These are phyloP conservation scores for Amauroascus niger DNA, from an alignment of 2,329 filamentous ascomycete species.

Conservation along the genomic window DNA sequence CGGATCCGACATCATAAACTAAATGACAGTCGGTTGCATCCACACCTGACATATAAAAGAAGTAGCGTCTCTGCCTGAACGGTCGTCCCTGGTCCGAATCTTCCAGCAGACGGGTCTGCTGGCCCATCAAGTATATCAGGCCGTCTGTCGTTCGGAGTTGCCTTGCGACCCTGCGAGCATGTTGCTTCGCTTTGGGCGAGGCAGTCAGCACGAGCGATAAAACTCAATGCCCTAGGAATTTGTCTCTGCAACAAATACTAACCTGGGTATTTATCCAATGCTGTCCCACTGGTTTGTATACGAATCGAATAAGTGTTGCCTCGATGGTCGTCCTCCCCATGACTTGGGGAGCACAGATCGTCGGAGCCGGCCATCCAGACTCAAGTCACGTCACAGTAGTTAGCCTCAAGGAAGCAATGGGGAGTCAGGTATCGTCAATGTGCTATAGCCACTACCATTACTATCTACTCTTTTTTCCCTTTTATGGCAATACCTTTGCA, in stretches of 20 bases:
- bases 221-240: not conserved
- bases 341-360: not conserved
- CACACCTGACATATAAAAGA: slow-evolving; percentile 50
- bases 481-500: too few relatives aligned
- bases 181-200: slow-evolving; percentile 44
- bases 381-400: not conserved
- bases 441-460: too few relatives aligned
- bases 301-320: not conserved
- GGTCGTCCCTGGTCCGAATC: slow-evolving; percentile 48
- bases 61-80: slow-evolving; percentile 53
- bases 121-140: slow-evolving; percentile 49
- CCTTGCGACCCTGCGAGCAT: slow-evolving; percentile 40
- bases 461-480: too few relatives aligned
- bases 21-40: slow-evolving; percentile 47
- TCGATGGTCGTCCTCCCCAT: not conserved
- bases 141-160: slow-evolving; percentile 35
- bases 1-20: slow-evolving; percentile 49
- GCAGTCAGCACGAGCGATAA: not conserved
- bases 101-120: slow-evolving; percentile 42
- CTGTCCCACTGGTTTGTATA: not conserved
- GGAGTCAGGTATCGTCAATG: too few relatives aligned
- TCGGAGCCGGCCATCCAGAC: not conserved
- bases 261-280: slow-evolving; percentile 10
- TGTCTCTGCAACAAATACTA: not conserved
- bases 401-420: too few relatives aligned